Base-by-base conservation (phyloP, 495 filamentous ascomycete species). In the Cercophora scortea region DNA sequence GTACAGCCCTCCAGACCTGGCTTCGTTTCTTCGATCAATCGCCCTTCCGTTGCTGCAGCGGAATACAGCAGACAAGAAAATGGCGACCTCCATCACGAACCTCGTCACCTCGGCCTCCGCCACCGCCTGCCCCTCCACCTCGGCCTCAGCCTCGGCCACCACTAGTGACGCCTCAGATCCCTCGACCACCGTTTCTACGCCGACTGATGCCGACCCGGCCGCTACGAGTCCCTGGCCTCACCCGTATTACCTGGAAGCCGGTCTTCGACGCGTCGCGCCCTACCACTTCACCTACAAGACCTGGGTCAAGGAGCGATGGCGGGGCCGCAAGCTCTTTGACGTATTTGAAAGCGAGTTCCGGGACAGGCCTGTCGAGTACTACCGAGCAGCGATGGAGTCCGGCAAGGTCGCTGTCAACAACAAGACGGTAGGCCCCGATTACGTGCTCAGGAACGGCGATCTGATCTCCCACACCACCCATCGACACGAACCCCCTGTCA, bases 221-320 rank as follows among this genome's bases (percentile, higher is more conserved):
- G 25, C 25, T 5, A 25, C 25, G 25, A 25, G 86, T 56, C 78
- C 81, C 8, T 86, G 78, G 79, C 83, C 85, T 19, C 72, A 77
- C n/a, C 76, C 74, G 4, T 96, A 96, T 65, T 87, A 83, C 57
- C 68, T 95, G 50, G 86, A 93, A 48, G 81, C 84, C 58, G 88
- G 86, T 9, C 67, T 96, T 39, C 82, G 91, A 36, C 82, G 88
- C 34, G 88, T 96, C 12, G 72, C 75, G n/a, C 92, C 91, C 6
- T 96, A 96, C 61, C 79, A 93, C 62, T 96, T 80, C 63, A 96
- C 93, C 3, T 97, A 95, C 69, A 95, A 96, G 60, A 95, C 90
- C 2, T 89, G 81, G 67, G 91, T 85, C 71, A 96, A 95, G 63
- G 79, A 93, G 71, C 79, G 90, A 67, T 96, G 89, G 90, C 78